phyloP scores from a whole-genome alignment of 306 rosid species.

The Acacia acuminata region DNA sequence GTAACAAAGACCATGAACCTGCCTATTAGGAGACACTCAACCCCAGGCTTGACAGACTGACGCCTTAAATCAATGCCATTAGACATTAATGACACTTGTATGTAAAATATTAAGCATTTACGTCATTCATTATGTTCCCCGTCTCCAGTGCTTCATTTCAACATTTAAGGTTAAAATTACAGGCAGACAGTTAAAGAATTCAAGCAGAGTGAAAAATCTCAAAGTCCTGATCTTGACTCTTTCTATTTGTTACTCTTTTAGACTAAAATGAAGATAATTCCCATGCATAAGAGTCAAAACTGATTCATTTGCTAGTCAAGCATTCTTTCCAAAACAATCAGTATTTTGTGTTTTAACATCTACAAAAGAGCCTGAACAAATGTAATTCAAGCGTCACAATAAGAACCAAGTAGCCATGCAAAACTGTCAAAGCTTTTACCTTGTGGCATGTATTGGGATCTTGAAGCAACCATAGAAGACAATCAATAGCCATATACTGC shows the following conservation, averaged over 20 bases:
- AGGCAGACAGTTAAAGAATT: background rate
- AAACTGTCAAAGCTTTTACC: constrained; percentile 45
- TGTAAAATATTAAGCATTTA: constrained; percentile 13
- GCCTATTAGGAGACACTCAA: constrained; percentile 4
- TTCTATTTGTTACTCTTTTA: background rate
- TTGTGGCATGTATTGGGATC: constrained; percentile 84
- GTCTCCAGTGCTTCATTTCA: constrained; percentile 18
- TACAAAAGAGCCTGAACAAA: constrained; percentile 16
- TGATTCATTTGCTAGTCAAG: constrained; percentile 5
- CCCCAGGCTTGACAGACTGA: constrained; percentile 11
- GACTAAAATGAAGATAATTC: constrained; percentile 7
- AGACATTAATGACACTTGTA: constrained; percentile 11
- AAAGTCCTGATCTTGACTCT: background rate
- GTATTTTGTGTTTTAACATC: background rate
- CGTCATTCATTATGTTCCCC: constrained; percentile 20
- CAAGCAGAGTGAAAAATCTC: background rate
- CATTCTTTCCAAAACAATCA: constrained; percentile 20
- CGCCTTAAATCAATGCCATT: constrained; percentile 16
- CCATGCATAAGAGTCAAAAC: constrained; percentile 8
- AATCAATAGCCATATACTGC: constrained; percentile 99
- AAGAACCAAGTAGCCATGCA: constrained; percentile 7
- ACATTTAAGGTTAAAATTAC: constrained; percentile 10
- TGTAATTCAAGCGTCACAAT: constrained; percentile 2
- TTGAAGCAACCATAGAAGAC: constrained; percentile 95
- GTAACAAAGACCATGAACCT: constrained; percentile 4